Evolutionary conservation across 768 basidiomycete genomes (phyloP), one percentile per base, ranked within the genome.

Genomic region (Lentinula lateritia): DNA sequence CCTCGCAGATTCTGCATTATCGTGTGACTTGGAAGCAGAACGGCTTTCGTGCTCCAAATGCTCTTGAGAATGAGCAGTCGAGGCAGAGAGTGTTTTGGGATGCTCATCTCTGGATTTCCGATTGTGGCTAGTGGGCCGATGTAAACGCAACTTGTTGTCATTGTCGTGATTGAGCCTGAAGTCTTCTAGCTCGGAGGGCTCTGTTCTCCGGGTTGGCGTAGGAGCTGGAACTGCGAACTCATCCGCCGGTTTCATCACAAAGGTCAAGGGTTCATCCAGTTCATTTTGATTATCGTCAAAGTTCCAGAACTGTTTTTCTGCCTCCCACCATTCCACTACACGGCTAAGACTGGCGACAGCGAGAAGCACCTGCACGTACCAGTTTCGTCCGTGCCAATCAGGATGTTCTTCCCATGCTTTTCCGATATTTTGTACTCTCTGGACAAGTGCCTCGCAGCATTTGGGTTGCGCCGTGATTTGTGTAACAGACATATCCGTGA

Each of bases 271-370:
- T 66, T 98, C 96, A 60, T 93, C 90, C 70, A 90, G 87, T 67
- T 94, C 93, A 62, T 92, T 88, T 50, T 91, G 90, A 63, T 90
- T 89, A 70, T 93, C 92, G 69, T 95, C 92, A 71, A 98, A 98
- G 69, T 97, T 97, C 97, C 97, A 99, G 74, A 99, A 99, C 66
- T 95, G 93, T 70, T 95, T 95, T 78, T 98, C 96, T 10, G 97
- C 97, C 74, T 97, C 95, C 94, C 95, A 98, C 96, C 97, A 99
- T 70, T 98, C 97, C 64, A 98, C 90, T 34, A 98, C 97, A 61
- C 96, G 90, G 73, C 90, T 92, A 64, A 99, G 86, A 68, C 93
- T 94, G 36, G 97, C 97, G 52, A 98, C 89, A 20, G 97, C 96
- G 53, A 98, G 87, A 5, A 98, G 82, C 32, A 98, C 89, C 70